A percentile compares a stretch with the other conserved stretches of the same genome.
Evolutionary conservation across 2,329 filamentous ascomycete genomes (phyloP).

Genomic region (Exserohilum rostratum): DNA sequence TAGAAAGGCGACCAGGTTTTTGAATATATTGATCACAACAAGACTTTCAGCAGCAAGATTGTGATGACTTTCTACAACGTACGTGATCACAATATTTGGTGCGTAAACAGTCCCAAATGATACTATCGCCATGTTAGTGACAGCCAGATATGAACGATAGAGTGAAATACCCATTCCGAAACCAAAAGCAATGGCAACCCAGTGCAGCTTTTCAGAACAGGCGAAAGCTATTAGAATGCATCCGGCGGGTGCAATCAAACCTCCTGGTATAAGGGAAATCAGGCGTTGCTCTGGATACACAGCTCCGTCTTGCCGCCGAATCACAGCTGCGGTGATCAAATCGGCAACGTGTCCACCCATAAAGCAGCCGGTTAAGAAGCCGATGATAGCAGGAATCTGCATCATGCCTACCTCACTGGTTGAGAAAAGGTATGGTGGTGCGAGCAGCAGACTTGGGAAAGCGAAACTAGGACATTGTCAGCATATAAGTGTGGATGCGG

Average conservation of each 20-base stretch:
- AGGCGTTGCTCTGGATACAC: conserved; percentile 14
- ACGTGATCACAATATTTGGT: conserved; percentile 12
- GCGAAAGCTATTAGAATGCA: conserved; percentile 10
- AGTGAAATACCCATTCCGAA: conserved; percentile 10
- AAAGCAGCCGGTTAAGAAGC: conserved; percentile 12
- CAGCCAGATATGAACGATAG: neutral
- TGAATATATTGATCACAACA: conserved; percentile 12
- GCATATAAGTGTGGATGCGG: neutral
- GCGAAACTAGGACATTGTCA: conserved; percentile 6
- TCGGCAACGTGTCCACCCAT: conserved; percentile 13
- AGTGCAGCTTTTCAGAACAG: conserved; percentile 12
- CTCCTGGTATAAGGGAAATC: conserved; percentile 7
- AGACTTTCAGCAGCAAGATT: conserved; percentile 4
- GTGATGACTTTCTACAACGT: conserved; percentile 9
- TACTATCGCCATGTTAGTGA: neutral
- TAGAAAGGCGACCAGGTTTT: conserved; percentile 11
- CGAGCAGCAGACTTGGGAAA: conserved; percentile 12
- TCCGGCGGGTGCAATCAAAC: conserved; percentile 5
- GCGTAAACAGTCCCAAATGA: conserved; percentile 15
- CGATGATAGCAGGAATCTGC: conserved; percentile 13
- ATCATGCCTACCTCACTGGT: conserved; percentile 9
- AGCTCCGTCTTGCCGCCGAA: conserved; percentile 5
- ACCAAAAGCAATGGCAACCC: conserved; percentile 13
- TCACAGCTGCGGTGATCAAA: conserved; percentile 12
- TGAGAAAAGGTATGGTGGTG: conserved; percentile 16